Conservation (phyloP, 306 rosid species). For the Lathyrus tuberosus region DNA sequence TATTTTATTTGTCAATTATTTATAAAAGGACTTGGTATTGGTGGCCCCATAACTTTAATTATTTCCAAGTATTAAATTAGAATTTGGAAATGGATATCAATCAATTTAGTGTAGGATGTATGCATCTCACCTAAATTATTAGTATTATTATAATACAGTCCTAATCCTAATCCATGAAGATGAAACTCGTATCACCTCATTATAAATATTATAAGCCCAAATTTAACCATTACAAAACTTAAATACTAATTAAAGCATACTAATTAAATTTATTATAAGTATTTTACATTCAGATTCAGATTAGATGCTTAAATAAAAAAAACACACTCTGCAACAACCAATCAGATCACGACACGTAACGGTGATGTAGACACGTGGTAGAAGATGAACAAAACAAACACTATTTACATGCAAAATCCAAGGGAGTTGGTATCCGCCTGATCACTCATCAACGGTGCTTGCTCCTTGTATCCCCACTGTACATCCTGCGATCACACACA, state of each 20-base stretch:
- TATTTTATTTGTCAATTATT: not conserved
- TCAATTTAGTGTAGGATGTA: not conserved
- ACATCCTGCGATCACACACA: constrained; percentile 66
- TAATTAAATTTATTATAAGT: constrained; percentile 2
- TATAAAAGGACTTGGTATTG: not conserved
- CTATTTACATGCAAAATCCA: constrained; percentile 36
- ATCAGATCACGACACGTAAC: not conserved
- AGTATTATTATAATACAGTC: not conserved
- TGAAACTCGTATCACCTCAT: not conserved
- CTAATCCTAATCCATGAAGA: not conserved
- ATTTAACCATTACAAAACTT: constrained; percentile 1
- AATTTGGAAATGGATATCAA: not conserved
- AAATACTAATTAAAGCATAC: not conserved
- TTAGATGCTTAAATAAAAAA: not conserved
- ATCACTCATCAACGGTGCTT: constrained; percentile 55
- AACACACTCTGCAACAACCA: not conserved
- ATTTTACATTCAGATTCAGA: constrained; percentile 5
- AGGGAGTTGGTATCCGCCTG: not conserved
- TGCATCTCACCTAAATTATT: not conserved
- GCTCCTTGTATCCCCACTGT: constrained; percentile 80
- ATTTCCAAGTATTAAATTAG: constrained; percentile 6
- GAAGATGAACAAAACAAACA: not conserved
- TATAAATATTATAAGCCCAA: not conserved
- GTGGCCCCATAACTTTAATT: constrained; percentile 20
- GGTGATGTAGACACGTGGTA: constrained; percentile 24